These are phyloP conservation scores for Aspergillus hancockii DNA, from an alignment of 495 filamentous ascomycete genomes.

Conservation along the genomic window DNA sequence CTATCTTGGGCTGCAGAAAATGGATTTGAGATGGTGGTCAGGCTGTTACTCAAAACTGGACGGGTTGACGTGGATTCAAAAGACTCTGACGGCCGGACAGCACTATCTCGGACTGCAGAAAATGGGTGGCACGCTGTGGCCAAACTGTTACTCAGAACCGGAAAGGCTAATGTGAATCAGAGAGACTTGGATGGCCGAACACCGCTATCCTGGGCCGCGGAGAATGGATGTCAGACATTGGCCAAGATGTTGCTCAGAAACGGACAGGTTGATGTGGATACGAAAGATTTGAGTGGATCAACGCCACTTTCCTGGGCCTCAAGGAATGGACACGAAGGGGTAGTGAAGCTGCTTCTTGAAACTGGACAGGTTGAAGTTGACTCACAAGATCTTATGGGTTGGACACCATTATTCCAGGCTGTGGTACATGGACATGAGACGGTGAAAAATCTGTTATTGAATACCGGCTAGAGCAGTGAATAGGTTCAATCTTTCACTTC, in stretches of 20 bases:
- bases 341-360: neutral
- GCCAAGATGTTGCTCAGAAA: constrained; percentile 9
- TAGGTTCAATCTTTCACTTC: too few relatives aligned
- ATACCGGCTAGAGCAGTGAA: neutral
- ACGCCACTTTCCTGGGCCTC: neutral
- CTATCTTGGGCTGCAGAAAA: neutral
- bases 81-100: neutral
- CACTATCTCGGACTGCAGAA: neutral
- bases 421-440: neutral
- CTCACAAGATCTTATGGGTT: neutral
- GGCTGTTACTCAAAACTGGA: neutral
- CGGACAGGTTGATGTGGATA: neutral
- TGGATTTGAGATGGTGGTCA: neutral
- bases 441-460: neutral
- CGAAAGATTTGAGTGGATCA: neutral
- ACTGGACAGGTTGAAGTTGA: neutral
- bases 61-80: neutral
- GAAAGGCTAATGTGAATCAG: neutral
- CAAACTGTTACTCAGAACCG: neutral
- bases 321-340: too few relatives aligned
- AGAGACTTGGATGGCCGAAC: constrained; percentile 7
- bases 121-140: neutral
- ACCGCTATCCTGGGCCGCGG: constrained; percentile 17
- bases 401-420: constrained; percentile 4
- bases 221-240: constrained; percentile 8